These are phyloP conservation scores for Rhizophagus prolifer DNA, from an alignment of 192 early-diverging fungal species.

Conservation along the genomic window DNA sequence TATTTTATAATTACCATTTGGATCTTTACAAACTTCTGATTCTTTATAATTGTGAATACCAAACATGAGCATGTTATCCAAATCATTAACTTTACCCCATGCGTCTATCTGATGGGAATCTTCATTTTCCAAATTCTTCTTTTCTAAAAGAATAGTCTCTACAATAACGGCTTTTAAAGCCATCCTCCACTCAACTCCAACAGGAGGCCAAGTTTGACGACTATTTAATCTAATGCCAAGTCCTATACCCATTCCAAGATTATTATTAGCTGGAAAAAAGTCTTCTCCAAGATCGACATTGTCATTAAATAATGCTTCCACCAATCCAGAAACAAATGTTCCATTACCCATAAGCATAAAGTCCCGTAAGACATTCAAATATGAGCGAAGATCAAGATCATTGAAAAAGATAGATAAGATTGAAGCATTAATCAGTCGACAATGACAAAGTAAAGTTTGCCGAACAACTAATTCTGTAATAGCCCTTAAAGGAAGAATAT, in stretches of 20 bases:
- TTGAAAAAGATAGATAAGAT: slow-evolving; percentile 49
- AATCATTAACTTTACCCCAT: slow-evolving; percentile 27
- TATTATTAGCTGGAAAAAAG: background rate
- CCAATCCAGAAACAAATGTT: slow-evolving; percentile 39
- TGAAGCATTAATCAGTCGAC: slow-evolving; percentile 42
- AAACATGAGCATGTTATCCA: slow-evolving; percentile 46
- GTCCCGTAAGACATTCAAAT: slow-evolving; percentile 41
- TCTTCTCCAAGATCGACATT: slow-evolving; percentile 31
- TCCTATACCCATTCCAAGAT: background rate
- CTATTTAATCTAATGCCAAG: slow-evolving; percentile 23
- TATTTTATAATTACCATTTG: slow-evolving; percentile 37
- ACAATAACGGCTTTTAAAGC: slow-evolving; percentile 36
- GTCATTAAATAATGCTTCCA: slow-evolving; percentile 40
- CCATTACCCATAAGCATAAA: slow-evolving; percentile 47
- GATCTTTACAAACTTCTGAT: slow-evolving; percentile 37
- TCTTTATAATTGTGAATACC: slow-evolving; percentile 38
- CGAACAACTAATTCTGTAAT: slow-evolving; percentile 16
- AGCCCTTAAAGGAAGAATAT: slow-evolving; percentile 17
- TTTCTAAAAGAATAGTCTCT: slow-evolving; percentile 26
- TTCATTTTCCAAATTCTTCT: slow-evolving; percentile 6
- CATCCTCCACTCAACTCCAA: slow-evolving; percentile 22
- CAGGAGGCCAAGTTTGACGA: slow-evolving; percentile 33
- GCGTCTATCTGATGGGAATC: slow-evolving; percentile 16
- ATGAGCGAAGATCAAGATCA: slow-evolving; percentile 42
- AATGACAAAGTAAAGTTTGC: slow-evolving; percentile 9